phyloP scores from a whole-genome alignment of 805 yeast species.

The Komagataella populi region DNA sequence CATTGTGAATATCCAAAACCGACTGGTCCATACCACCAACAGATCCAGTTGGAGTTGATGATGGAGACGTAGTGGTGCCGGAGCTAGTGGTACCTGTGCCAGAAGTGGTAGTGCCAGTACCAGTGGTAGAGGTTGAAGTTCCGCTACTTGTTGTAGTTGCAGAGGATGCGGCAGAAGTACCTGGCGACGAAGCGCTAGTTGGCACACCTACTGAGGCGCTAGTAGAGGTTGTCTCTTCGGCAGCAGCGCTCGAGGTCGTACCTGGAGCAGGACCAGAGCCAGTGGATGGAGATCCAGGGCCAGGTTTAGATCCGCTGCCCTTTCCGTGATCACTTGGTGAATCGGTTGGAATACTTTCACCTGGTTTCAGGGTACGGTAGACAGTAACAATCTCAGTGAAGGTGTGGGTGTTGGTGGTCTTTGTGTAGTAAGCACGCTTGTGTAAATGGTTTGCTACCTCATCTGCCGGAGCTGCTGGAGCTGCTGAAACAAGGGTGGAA shows the following conservation, averaged over 20 bases:
- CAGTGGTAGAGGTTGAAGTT: constrained; percentile 7
- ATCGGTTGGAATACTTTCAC: not conserved
- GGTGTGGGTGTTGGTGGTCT: not conserved
- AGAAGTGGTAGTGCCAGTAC: constrained; percentile 12
- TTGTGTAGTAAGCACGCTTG: not conserved
- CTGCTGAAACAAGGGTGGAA: not conserved
- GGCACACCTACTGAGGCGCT: not conserved
- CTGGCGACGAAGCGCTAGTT: constrained; percentile 6
- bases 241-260: not conserved
- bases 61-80: constrained; percentile 9
- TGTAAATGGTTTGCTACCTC: not conserved
- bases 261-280: not conserved
- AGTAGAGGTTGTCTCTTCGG: not conserved
- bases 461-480: constrained; percentile 1
- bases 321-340: not conserved
- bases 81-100: constrained; percentile 11
- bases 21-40: constrained; percentile 20
- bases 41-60: constrained; percentile 7
- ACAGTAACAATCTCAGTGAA: not conserved
- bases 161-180: constrained; percentile 10
- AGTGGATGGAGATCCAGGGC: not conserved
- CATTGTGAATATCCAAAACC: constrained; percentile 50
- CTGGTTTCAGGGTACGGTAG: not conserved
- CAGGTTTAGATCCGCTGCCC: not conserved
- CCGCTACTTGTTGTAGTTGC: constrained; percentile 9